phyloP scores from a whole-genome alignment of 192 early-diverging fungal genomes.

The Lobosporangium transversale region DNA sequence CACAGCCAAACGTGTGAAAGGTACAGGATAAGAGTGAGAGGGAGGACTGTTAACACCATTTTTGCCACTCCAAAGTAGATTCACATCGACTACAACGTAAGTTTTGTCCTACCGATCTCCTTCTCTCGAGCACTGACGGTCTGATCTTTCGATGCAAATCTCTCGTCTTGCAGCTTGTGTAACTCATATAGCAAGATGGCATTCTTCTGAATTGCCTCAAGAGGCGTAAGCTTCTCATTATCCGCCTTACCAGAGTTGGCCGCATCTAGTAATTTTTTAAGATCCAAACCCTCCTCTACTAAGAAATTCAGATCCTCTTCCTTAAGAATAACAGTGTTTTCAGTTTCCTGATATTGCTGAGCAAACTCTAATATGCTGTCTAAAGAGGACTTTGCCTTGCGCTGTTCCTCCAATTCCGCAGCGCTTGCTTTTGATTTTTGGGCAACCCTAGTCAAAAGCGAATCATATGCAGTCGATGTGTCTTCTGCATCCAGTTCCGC shows the following conservation, averaged over 20 bases:
- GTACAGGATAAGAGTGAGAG: not conserved
- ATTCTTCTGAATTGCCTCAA: conserved; percentile 53
- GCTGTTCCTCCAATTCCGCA: conserved; percentile 16
- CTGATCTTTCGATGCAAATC: conserved; percentile 55
- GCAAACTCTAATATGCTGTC: conserved; percentile 35
- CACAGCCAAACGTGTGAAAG: not conserved
- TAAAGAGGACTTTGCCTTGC: conserved; percentile 23
- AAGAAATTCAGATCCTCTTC: conserved; percentile 26
- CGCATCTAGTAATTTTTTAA: conserved; percentile 9
- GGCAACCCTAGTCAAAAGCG: conserved; percentile 14
- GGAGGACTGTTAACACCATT: not conserved
- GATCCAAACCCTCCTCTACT: conserved; percentile 29
- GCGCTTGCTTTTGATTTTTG: conserved; percentile 4
- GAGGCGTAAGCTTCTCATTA: not conserved
- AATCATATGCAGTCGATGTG: conserved; percentile 39
- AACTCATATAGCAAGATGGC: conserved; percentile 50
- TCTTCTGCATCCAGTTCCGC: conserved; percentile 57
- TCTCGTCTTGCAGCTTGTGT: conserved; percentile 56
- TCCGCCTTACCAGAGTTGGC: not conserved
- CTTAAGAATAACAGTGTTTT: not conserved
- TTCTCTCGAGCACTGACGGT: conserved; percentile 44
- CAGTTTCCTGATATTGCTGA: conserved; percentile 17
- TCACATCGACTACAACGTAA: not conserved
- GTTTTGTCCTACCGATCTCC: conserved; percentile 53
- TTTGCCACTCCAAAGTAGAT: too few species aligned